Evolutionary conservation across 441 rosid species (phyloP).

Genomic region (Macaranga tanarius): DNA sequence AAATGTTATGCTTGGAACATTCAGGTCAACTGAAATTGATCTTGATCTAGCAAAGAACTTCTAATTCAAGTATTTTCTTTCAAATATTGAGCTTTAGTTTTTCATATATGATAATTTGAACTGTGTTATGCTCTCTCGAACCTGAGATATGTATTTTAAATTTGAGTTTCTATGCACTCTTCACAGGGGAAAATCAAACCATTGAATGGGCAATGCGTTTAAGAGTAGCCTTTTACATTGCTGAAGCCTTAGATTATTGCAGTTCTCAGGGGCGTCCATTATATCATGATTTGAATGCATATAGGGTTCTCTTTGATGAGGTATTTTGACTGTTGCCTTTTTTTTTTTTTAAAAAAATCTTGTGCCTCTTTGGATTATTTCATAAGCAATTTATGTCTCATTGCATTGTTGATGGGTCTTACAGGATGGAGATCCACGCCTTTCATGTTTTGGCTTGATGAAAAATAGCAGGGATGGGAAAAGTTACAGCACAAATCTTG

Average conservation of each 20-base stretch:
- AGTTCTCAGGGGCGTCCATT: conserved; percentile 53
- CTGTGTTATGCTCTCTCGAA: neutral
- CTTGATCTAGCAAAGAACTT: neutral
- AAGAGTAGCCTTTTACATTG: conserved; percentile 67
- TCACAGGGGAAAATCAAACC: conserved; percentile 68
- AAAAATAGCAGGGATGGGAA: conserved; percentile 64
- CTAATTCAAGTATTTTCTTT: neutral
- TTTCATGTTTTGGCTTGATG: conserved; percentile 88
- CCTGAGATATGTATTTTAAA: conserved; percentile 3
- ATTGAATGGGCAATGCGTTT: conserved; percentile 76
- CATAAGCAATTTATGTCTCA: conserved; percentile 17
- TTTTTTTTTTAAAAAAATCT: neutral
- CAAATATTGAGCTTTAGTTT: neutral
- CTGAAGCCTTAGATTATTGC: conserved; percentile 76
- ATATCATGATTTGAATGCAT: conserved; percentile 80
- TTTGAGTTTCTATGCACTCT: conserved; percentile 22
- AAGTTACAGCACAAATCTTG: conserved; percentile 69
- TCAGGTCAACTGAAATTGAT: neutral
- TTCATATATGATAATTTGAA: too few relatives aligned
- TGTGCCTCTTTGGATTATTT: conserved; percentile 9
- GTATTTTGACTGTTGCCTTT: conserved; percentile 28
- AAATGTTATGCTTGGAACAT: neutral
- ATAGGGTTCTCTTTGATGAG: conserved; percentile 81
- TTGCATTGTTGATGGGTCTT: conserved; percentile 31
- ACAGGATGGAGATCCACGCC: conserved; percentile 87